Conservation (phyloP, 106 monocot genomes). For the Alisma plantagoaquatica region DNA sequence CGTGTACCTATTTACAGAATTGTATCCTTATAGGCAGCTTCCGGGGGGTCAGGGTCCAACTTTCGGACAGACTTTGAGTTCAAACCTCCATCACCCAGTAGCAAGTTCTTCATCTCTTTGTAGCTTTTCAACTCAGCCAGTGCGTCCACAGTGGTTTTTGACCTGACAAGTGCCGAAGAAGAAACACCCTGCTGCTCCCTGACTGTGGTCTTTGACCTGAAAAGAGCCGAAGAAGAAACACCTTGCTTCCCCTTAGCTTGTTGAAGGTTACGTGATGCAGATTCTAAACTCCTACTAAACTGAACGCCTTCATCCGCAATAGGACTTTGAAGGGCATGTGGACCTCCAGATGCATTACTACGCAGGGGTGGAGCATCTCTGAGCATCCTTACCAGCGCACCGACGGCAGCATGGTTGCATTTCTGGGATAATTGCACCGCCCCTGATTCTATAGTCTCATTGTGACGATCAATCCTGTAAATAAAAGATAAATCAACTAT, state of each 20-base stretch:
- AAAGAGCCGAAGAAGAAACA: conserved; percentile 19
- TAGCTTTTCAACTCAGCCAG: conserved; percentile 52
- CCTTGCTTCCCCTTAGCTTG: conserved; percentile 5
- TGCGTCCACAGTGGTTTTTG: too few relatives aligned
- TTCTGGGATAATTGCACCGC: conserved; percentile 18
- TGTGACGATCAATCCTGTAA: conserved; percentile 21
- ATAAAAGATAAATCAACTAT: neutral
- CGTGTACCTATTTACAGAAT: too few relatives aligned
- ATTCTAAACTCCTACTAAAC: conserved; percentile 4
- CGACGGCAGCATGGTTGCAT: conserved; percentile 63
- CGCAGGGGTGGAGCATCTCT: conserved; percentile 49
- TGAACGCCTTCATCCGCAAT: neutral
- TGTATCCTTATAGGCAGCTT: too few relatives aligned
- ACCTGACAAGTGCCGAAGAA: too few relatives aligned
- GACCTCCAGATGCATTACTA: neutral
- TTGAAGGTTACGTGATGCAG: neutral
- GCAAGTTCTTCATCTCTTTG: conserved; percentile 41
- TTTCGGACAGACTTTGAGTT: conserved; percentile 8
- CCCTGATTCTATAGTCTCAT: conserved; percentile 17
- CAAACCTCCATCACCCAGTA: conserved; percentile 29
- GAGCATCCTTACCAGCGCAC: conserved; percentile 58
- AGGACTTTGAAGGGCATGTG: conserved; percentile 7
- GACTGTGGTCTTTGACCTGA: conserved; percentile 49
- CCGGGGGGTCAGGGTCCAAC: too few relatives aligned
- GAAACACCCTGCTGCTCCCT: too few relatives aligned